These are phyloP conservation scores for Eucalyptus erythrocorys DNA, from an alignment of 345 rosid species.

Conservation along the genomic window DNA sequence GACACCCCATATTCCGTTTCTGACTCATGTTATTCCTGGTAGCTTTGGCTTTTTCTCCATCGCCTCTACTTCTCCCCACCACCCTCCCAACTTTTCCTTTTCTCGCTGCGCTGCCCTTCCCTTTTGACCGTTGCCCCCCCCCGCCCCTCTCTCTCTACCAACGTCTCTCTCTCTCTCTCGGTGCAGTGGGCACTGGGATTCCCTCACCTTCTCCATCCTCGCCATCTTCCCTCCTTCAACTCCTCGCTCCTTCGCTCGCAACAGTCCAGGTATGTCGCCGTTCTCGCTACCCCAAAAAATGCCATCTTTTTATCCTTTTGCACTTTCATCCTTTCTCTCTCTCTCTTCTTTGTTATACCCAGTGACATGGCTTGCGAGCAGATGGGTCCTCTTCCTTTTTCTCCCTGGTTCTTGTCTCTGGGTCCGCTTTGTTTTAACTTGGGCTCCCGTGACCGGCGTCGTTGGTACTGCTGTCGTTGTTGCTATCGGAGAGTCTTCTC, in stretches of 20 bases:
- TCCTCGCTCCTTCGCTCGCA: neutral
- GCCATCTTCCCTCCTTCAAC: neutral
- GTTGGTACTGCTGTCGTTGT: neutral
- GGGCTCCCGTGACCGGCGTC: neutral
- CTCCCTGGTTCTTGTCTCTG: neutral
- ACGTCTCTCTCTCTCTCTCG: conserved; percentile 25
- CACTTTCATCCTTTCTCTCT: neutral
- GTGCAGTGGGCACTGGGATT: neutral
- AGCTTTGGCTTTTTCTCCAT: neutral
- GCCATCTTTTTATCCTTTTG: neutral
- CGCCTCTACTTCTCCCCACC: neutral
- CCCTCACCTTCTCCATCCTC: neutral
- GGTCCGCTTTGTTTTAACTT: neutral
- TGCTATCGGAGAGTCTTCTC: neutral
- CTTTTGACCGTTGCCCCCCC: conserved; percentile 58
- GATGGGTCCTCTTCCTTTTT: neutral
- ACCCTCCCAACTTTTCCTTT: neutral
- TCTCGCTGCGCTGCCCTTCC: neutral
- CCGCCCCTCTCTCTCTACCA: neutral
- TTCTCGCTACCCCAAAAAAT: neutral
- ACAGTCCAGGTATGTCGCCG: neutral
- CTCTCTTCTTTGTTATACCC: neutral
- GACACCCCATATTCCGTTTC: neutral
- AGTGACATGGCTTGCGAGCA: neutral
- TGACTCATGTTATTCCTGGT: neutral